Evolutionary conservation across 2,329 filamentous ascomycete species (phyloP).

Genomic region (Monosporascus sp.): DNA sequence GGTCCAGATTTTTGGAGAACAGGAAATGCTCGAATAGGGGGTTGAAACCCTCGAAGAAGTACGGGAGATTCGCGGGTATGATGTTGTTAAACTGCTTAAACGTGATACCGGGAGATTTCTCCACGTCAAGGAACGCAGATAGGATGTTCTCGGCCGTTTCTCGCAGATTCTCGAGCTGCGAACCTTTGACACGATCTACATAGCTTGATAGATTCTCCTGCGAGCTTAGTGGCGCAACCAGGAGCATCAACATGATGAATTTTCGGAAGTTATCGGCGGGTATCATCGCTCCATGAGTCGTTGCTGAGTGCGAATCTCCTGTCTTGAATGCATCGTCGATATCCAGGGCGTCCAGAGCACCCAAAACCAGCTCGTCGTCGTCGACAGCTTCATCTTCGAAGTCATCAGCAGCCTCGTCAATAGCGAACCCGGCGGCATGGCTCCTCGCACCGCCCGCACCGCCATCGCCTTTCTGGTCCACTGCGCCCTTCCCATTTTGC

Average conservation of each 20-base stretch:
- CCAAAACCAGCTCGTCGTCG: slow-evolving; percentile 60
- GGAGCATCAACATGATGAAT: slow-evolving; percentile 63
- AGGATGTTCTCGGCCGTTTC: slow-evolving; percentile 60
- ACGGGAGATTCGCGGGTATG: slow-evolving; percentile 55
- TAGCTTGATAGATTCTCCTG: slow-evolving; percentile 62
- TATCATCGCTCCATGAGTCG: slow-evolving; percentile 60
- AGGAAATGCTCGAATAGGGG: slow-evolving; percentile 70
- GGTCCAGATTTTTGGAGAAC: slow-evolving; percentile 66
- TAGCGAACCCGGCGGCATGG: slow-evolving; percentile 36
- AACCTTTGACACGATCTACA: slow-evolving; percentile 47
- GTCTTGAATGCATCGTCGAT: slow-evolving; percentile 55
- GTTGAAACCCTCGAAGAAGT: slow-evolving; percentile 62
- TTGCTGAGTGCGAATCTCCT: slow-evolving; percentile 36
- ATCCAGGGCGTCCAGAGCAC: slow-evolving; percentile 63
- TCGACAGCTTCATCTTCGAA: slow-evolving; percentile 37
- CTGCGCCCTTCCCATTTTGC: slow-evolving; percentile 3
- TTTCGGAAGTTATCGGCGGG: slow-evolving; percentile 68
- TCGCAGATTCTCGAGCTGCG: slow-evolving; percentile 53
- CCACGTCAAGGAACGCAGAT: slow-evolving; percentile 59
- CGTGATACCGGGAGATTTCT: slow-evolving; percentile 57
- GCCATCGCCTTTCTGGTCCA: slow-evolving; percentile 3
- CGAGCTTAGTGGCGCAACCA: slow-evolving; percentile 58
- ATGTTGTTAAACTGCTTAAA: slow-evolving; percentile 56
- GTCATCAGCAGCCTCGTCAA: slow-evolving; percentile 39
- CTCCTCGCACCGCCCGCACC: slow-evolving; percentile 2